Evolutionary conservation across 78 protist genomes (phyloP).

Genomic region (Neovahlkampfia damariscottae): DNA sequence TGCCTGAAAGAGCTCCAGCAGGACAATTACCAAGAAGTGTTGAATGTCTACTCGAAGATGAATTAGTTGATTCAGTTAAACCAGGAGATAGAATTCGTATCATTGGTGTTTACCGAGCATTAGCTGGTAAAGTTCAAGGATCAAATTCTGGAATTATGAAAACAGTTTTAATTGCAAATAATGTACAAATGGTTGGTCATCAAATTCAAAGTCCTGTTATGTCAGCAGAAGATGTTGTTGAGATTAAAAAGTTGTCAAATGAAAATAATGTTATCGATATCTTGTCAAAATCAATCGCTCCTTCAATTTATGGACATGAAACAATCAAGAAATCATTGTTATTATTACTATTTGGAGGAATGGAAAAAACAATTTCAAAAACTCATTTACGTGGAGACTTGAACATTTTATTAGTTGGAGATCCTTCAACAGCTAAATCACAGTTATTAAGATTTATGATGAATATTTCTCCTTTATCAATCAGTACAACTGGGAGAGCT

Average conservation of each 20-base stretch:
- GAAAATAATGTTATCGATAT: conserved; percentile 19
- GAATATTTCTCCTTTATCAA: conserved; percentile 87
- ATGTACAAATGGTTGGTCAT: not conserved
- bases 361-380: conserved; percentile 77
- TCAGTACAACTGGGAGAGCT: conserved; percentile 97
- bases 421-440: conserved; percentile 99
- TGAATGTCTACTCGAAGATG: conserved; percentile 50
- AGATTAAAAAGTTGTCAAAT: conserved; percentile 27
- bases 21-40: conserved; percentile 89
- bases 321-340: conserved; percentile 78
- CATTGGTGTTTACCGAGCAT: conserved; percentile 49
- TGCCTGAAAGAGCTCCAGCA: conserved; percentile 97
- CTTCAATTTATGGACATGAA: conserved; percentile 92
- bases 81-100: conserved; percentile 95
- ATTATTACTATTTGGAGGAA: conserved; percentile 91
- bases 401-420: conserved; percentile 95
- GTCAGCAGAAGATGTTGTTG: conserved; percentile 22
- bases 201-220: conserved; percentile 24
- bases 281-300: conserved; percentile 84
- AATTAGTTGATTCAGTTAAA: conserved; percentile 84
- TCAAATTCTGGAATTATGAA: conserved; percentile 13
- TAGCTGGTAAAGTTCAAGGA: conserved; percentile 12
- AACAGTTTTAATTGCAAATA: conserved; percentile 1
- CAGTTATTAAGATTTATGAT: conserved; percentile 89
- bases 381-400: conserved; percentile 88